phyloP scores from a whole-genome alignment of 345 rosid genomes.

The Eucalyptus pauciflora region DNA sequence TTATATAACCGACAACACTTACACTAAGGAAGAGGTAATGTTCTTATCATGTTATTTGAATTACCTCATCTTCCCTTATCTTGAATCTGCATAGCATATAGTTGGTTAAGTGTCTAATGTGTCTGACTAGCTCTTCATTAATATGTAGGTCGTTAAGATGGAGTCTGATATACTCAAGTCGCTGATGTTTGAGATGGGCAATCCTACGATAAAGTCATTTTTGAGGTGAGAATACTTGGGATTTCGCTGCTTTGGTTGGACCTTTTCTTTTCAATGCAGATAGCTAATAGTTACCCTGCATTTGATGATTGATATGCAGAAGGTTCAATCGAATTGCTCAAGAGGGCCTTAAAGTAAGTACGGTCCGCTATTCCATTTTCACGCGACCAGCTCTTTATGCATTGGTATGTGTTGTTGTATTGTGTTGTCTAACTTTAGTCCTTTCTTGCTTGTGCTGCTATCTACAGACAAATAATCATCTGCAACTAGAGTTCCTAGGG shows the following conservation, averaged over 20 bases:
- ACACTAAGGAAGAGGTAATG: constrained; percentile 39
- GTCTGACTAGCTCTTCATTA: background rate
- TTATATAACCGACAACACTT: constrained; percentile 63
- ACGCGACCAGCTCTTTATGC: background rate
- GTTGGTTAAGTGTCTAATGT: background rate
- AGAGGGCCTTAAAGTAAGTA: constrained; percentile 29
- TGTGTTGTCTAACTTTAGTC: background rate
- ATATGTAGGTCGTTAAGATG: constrained; percentile 45
- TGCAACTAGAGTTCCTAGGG: constrained; percentile 46
- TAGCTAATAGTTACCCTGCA: background rate
- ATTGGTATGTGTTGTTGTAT: background rate
- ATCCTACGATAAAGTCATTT: constrained; percentile 45
- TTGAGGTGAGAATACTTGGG: constrained; percentile 20
- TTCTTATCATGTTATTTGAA: background rate
- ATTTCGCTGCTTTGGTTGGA: background rate
- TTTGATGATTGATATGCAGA: constrained; percentile 18
- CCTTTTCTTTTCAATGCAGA: background rate
- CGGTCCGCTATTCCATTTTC: background rate
- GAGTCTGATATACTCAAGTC: constrained; percentile 40
- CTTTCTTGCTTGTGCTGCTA: background rate
- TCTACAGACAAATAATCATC: constrained; percentile 10
- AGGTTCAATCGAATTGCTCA: constrained; percentile 23
- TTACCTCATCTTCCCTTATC: background rate
- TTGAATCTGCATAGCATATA: background rate
- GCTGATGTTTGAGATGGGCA: constrained; percentile 49